phyloP scores from a whole-genome alignment of 2,329 filamentous ascomycete species.

The Trichoderma koningiopsis region DNA sequence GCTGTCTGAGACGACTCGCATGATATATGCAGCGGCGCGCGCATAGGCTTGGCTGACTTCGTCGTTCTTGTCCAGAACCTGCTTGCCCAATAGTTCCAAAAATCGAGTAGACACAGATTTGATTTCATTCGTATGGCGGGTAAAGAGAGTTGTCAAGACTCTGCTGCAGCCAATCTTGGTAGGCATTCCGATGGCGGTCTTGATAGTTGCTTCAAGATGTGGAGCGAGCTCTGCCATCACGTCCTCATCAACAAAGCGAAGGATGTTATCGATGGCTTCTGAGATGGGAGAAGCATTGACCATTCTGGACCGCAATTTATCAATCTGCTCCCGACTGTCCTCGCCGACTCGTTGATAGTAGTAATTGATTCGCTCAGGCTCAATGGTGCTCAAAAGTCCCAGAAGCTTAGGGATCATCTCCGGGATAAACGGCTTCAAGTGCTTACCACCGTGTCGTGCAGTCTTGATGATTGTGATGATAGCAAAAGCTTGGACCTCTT shows the following conservation, averaged over 20 bases:
- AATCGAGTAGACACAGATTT: conserved; percentile 74
- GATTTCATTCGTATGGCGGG: conserved; percentile 75
- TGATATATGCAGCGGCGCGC: conserved; percentile 80
- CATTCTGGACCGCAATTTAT: conserved; percentile 78
- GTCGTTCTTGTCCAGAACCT: conserved; percentile 88
- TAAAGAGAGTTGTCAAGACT: conserved; percentile 81
- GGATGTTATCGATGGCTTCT: conserved; percentile 85
- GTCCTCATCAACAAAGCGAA: conserved; percentile 77
- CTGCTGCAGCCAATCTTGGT: conserved; percentile 91
- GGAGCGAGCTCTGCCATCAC: conserved; percentile 77
- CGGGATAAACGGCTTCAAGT: conserved; percentile 78
- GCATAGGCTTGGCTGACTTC: conserved; percentile 91
- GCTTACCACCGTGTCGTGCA: conserved; percentile 82
- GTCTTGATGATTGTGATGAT: conserved; percentile 84
- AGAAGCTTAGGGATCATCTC: conserved; percentile 80
- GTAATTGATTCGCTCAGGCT: conserved; percentile 89
- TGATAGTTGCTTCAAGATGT: conserved; percentile 76
- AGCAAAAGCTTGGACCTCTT: conserved; percentile 85
- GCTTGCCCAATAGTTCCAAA: conserved; percentile 75
- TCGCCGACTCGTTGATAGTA: conserved; percentile 88
- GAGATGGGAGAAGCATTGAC: conserved; percentile 87
- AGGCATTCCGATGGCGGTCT: conserved; percentile 83
- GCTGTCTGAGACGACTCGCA: conserved; percentile 58
- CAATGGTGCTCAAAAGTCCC: conserved; percentile 80
- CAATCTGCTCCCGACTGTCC: conserved; percentile 84